Evolutionary conservation across 1,139 yeast genomes (phyloP).

Genomic region (Lodderomyces oxycetoniae): DNA sequence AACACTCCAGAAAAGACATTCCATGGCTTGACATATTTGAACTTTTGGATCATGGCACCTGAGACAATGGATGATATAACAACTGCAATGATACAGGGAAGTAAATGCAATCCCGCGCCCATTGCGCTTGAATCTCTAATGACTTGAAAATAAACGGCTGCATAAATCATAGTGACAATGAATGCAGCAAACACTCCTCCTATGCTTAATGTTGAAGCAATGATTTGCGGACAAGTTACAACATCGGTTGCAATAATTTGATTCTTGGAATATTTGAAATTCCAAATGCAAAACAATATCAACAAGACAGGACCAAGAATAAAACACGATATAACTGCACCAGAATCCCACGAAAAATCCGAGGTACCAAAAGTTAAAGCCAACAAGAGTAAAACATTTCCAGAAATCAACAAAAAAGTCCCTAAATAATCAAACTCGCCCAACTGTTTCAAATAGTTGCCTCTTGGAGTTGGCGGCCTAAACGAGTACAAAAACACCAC

Average conservation of each 20-base stretch:
- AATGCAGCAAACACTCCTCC: constrained; percentile 23
- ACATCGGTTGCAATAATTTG: constrained; percentile 29
- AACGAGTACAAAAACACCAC: constrained; percentile 24
- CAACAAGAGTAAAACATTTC: constrained; percentile 39
- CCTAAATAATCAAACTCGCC: constrained; percentile 48
- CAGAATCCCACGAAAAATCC: constrained; percentile 47
- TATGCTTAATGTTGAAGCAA: constrained; percentile 21
- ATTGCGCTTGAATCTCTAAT: constrained; percentile 29
- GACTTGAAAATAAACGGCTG: constrained; percentile 37
- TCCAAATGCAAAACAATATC: constrained; percentile 24
- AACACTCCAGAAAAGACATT: constrained; percentile 23
- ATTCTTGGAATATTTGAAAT: constrained; percentile 21
- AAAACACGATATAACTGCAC: constrained; percentile 44
- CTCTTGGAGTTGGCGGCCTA: constrained; percentile 30
- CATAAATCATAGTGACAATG: constrained; percentile 24
- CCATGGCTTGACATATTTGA: constrained; percentile 30
- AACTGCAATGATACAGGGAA: constrained; percentile 35
- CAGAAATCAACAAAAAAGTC: constrained; percentile 39
- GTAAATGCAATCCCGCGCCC: constrained; percentile 36
- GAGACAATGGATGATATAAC: constrained; percentile 26
- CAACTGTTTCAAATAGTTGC: constrained; percentile 26
- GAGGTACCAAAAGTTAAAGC: constrained; percentile 43
- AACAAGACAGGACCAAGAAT: constrained; percentile 35
- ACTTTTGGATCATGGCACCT: constrained; percentile 29
- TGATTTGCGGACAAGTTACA: constrained; percentile 20